A percentile compares a stretch with the other conserved stretches of the same genome.
Conservation (phyloP, 2,329 filamentous ascomycete species). For the Mollisia scopiformis region DNA sequence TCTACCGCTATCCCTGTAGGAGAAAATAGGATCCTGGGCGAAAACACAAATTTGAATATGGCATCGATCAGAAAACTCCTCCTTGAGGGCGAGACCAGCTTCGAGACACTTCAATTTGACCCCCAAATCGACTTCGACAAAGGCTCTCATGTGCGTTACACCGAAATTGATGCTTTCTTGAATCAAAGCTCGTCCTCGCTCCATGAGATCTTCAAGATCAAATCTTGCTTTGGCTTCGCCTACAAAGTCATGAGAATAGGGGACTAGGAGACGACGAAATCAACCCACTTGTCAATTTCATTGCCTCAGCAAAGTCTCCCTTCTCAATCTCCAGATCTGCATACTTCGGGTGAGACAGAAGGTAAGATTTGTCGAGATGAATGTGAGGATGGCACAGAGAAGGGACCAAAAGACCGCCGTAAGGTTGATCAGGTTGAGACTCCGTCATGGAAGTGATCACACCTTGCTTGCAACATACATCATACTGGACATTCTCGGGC, state of each 20-base stretch:
- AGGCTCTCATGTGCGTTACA: constrained; percentile 70
- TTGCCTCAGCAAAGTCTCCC: constrained; percentile 69
- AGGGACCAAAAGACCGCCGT: constrained; percentile 47
- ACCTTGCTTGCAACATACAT: constrained; percentile 36
- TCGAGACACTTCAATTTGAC: constrained; percentile 60
- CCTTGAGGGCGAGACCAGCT: constrained; percentile 59
- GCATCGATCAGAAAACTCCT: constrained; percentile 54
- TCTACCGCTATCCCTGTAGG: constrained; percentile 49
- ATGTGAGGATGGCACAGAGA: constrained; percentile 73
- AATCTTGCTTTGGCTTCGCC: constrained; percentile 64
- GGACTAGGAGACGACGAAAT: constrained; percentile 5
- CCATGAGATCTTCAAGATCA: constrained; percentile 62
- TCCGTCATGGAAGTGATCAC: constrained; percentile 33
- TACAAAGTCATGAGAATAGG: constrained; percentile 22
- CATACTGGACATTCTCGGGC: constrained; percentile 35
- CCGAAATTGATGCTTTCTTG: constrained; percentile 66
- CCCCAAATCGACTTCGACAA: constrained; percentile 70
- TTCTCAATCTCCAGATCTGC: constrained; percentile 59
- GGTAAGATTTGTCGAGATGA: constrained; percentile 70
- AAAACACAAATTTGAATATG: constrained; percentile 71
- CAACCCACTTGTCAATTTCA: constrained; percentile 51
- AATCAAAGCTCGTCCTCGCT: constrained; percentile 66
- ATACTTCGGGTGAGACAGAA: constrained; percentile 62
- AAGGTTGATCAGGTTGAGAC: constrained; percentile 6
- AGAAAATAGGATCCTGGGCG: constrained; percentile 71